Evolutionary conservation across 805 yeast species (phyloP), one percentile per base, ranked within the genome.

Genomic region (Lachancea lanzarotensis): DNA sequence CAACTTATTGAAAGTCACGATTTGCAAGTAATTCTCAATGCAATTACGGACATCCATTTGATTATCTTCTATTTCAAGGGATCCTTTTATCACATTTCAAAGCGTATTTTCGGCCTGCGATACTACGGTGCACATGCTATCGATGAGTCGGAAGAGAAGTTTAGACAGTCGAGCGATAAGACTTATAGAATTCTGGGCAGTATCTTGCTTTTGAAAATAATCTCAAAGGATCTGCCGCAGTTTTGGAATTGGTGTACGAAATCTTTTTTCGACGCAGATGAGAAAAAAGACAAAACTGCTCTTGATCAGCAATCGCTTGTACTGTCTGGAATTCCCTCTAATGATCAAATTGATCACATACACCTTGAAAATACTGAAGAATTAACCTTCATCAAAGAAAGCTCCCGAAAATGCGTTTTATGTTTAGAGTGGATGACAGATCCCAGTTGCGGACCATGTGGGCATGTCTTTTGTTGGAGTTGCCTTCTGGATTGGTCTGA

Each of bases 391-490:
- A 77, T 91, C 9, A 84, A 90, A 0, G 80, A 73, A 46, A 63
- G 67, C 20, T 80, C 95, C 1, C 72, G 97, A 43, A 72, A 74
- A 35, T 91, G 98, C 59, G 83, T 89, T 74, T 71, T 93, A 17
- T 91, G 98, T 60, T 71, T 91, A 19, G 81, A 84, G 8, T 71
- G 75, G 13, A 85, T 91, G 93, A 71, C 67, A 1, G 78, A 85
- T 49, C 98, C 98, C 3, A 71, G 95, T 1, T 78, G 86, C 48
- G 88, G 95, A 0, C 76, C 81, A 3, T 91, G 98, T 65, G 98
- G 98, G 0, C 98, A 91, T 62, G 46, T 87, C 13, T 91, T 86
- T 62, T 91, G 98, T 65, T 91, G 98, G 97, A 72, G 70, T 6
- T 91, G 98, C 61, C 79, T 89, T 3, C 72, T 80, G 6, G 95